Evolutionary conservation across 306 rosid genomes (phyloP), one percentile per base, ranked within the genome.

Genomic region (Carpinus fangiana): DNA sequence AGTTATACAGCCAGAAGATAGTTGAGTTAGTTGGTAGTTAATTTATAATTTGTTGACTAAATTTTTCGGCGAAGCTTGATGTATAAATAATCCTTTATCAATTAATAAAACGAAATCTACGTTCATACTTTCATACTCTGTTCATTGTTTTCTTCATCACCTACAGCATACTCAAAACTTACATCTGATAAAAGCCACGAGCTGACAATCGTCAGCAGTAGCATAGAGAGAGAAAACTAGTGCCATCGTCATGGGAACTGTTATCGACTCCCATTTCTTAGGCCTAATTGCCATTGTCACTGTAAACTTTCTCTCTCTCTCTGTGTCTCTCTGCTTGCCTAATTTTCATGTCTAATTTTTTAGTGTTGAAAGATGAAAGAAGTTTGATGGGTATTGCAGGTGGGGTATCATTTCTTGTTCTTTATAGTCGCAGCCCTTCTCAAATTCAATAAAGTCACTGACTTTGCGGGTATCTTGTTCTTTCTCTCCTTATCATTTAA

Each of bases 381-480:
- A 28, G 18, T 31, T 21, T 48, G 47, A 8, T 4, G 53, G 12
- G n/a, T 82, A 79, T 2, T 75, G 65, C 90, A 95, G 99, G 77
- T 91, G 79, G 93, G 79, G 2, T 95, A 95, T 80, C 99, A 93
- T 76, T 69, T 83, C 11, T 36, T 90, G 62, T 95, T 95, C 84
- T 95, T 95, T 80, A 69, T 93, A 55, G 34, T 93, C 89, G 93
- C 98, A 51, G 99, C 99, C 68, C 91, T 95, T 71, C 92, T 95
- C 83, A 91, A 87, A 84, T 91, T 95, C 74, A 98, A 95, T 60
- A 95, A 93, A 82, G 84, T 95, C 86, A 93, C 98, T 77, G 99
- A 95, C 86, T 95, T 93, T 73, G 98, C 98, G 0, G 99, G 99
- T 95, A 89, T 53, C 31, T 12, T 52, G 12, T 14, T 43, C 26